These are phyloP conservation scores for Solanum sparsipilum DNA, from an alignment of 257 asterid species.

Conservation along the genomic window DNA sequence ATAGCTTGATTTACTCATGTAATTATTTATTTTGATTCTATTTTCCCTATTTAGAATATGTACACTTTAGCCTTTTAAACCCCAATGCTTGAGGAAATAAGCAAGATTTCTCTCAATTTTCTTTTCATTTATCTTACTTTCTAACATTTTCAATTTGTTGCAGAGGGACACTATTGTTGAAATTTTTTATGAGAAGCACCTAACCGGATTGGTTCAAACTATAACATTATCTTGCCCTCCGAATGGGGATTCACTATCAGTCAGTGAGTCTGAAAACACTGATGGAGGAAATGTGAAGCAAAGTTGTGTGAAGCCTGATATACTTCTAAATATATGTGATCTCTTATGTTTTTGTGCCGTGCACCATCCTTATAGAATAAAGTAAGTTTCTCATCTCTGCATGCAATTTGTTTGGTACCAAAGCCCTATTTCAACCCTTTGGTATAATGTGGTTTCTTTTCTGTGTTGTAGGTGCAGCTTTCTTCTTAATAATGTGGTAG, in stretches of 20 bases:
- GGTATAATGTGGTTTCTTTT: background rate
- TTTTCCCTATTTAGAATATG: background rate
- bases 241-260: constrained; percentile 13
- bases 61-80: background rate
- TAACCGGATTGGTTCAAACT: constrained; percentile 64
- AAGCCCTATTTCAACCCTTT: background rate
- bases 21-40: background rate
- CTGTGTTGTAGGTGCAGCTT: constrained; percentile 62
- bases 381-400: constrained; percentile 34
- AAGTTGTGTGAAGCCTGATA: constrained; percentile 68
- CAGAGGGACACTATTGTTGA: constrained; percentile 82
- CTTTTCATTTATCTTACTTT: background rate
- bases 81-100: background rate
- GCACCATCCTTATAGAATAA: constrained; percentile 89
- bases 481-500: constrained; percentile 76
- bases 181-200: constrained; percentile 82
- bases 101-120: background rate
- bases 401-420: background rate
- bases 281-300: constrained; percentile 34
- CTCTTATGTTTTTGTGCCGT: constrained; percentile 85
- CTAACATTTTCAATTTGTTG: constrained; percentile 16
- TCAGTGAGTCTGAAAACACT: constrained; percentile 27
- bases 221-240: constrained; percentile 62
- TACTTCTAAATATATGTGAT: constrained; percentile 74
- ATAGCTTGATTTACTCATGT: background rate